Evolutionary conservation across 1,139 yeast species (phyloP).

Genomic region (Scheffersomyces parashehatae): DNA sequence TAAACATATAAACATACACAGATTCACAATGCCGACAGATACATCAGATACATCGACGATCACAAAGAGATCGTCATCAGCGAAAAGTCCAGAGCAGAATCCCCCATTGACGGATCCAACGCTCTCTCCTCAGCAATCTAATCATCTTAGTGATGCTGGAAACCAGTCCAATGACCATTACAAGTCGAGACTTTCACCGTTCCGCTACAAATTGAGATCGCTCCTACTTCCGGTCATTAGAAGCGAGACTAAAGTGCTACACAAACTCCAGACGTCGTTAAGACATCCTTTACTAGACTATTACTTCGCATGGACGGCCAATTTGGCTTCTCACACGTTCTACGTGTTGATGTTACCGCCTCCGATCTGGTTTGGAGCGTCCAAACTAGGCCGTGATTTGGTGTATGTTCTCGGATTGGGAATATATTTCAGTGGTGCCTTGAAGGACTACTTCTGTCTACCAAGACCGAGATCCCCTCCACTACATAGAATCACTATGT

Average conservation of each 20-base stretch:
- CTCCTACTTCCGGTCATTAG: constrained; percentile 60
- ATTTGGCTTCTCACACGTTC: constrained; percentile 90
- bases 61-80: neutral
- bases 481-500: constrained; percentile 82
- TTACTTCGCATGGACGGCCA: constrained; percentile 88
- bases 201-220: constrained; percentile 60
- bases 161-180: constrained; percentile 69
- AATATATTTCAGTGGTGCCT: constrained; percentile 72
- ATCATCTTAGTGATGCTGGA: constrained; percentile 61
- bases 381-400: constrained; percentile 62
- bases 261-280: constrained; percentile 52
- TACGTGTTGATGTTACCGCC: constrained; percentile 86
- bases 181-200: constrained; percentile 54
- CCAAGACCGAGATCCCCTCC: constrained; percentile 97
- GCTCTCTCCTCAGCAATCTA: constrained; percentile 5
- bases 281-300: constrained; percentile 61
- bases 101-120: too few species aligned
- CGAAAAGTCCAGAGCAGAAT: neutral
- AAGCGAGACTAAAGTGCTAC: constrained; percentile 64
- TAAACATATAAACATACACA: neutral
- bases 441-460: constrained; percentile 83
- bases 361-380: constrained; percentile 81
- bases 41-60: neutral
- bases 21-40: neutral
- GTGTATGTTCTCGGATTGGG: constrained; percentile 83